Conservation (phyloP, 495 filamentous ascomycete species). For the Penicillium malachiteum region DNA sequence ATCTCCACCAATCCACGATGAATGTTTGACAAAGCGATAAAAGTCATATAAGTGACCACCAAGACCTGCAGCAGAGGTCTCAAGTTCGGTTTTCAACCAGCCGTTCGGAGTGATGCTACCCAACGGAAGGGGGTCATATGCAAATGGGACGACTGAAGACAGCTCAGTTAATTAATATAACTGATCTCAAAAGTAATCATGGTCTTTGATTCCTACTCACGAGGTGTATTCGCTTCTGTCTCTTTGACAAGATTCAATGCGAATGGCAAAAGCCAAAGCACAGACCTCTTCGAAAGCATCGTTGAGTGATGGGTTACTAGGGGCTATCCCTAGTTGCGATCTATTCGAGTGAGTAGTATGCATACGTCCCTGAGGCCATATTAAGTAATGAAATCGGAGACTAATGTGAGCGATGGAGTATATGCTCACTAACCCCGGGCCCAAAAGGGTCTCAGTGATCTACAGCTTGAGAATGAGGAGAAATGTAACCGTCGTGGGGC, state of each 20-base stretch:
- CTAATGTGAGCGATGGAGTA: not conserved
- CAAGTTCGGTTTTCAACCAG: constrained; percentile 60
- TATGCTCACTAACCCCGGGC: not conserved
- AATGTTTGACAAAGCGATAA: constrained; percentile 56
- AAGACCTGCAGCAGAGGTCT: constrained; percentile 53
- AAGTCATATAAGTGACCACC: constrained; percentile 61
- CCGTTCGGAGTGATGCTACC: constrained; percentile 58
- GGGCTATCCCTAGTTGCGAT: not conserved
- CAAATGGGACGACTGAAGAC: constrained; percentile 36
- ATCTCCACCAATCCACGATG: constrained; percentile 54
- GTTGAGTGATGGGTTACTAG: not conserved
- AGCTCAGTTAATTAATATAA: not conserved
- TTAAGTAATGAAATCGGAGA: too few species aligned
- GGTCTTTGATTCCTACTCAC: not conserved
- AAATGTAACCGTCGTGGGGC: constrained; percentile 16
- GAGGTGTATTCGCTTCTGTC: not conserved
- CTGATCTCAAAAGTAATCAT: not conserved
- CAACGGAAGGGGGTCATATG: constrained; percentile 51
- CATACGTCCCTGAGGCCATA: not conserved
- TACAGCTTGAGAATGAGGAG: constrained; percentile 13
- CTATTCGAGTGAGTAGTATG: not conserved
- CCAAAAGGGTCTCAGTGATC: not conserved
- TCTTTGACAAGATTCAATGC: not conserved
- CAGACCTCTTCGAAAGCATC: not conserved
- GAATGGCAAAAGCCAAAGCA: not conserved